These are phyloP conservation scores for Blastocrithidia nonstop DNA, from an alignment of 208 protist genomes.

Conservation along the genomic window DNA sequence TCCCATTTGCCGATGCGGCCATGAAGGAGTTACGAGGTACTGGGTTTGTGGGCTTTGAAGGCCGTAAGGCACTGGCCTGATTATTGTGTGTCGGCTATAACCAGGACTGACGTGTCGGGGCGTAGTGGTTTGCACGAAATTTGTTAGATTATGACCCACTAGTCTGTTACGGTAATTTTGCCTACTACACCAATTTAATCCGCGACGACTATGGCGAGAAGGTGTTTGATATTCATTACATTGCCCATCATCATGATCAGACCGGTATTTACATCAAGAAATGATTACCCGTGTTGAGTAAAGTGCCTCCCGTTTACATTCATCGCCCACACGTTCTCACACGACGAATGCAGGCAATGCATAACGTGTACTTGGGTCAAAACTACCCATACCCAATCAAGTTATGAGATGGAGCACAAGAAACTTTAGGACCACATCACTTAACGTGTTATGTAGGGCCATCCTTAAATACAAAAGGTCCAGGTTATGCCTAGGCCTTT, in stretches of 20 bases:
- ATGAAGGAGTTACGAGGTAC: conserved; percentile 72
- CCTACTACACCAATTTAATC: conserved; percentile 62
- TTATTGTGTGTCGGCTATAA: conserved; percentile 65
- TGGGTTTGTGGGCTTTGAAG: conserved; percentile 58
- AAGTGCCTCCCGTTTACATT: conserved; percentile 78
- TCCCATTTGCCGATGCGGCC: conserved; percentile 78
- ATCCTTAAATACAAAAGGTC: conserved; percentile 8
- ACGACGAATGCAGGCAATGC: conserved; percentile 76
- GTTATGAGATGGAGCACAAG: conserved; percentile 74
- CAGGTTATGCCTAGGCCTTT: conserved; percentile 58
- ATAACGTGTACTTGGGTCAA: conserved; percentile 51
- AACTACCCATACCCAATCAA: conserved; percentile 85
- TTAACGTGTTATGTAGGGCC: conserved; percentile 48
- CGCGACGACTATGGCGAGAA: conserved; percentile 71
- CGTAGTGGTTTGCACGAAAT: conserved; percentile 83
- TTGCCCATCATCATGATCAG: conserved; percentile 78
- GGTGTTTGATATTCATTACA: conserved; percentile 59
- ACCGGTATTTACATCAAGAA: conserved; percentile 83
- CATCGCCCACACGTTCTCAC: conserved; percentile 81
- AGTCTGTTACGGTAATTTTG: conserved; percentile 76
- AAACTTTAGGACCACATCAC: conserved; percentile 17
- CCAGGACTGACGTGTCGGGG: conserved; percentile 80
- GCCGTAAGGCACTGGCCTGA: conserved; percentile 72
- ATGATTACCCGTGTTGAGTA: conserved; percentile 76
- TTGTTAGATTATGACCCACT: conserved; percentile 83